A percentile compares a stretch with the other conserved stretches of the same genome.
phyloP scores from a whole-genome alignment of 305 asterid species.

The Caryopteris hybrid region DNA sequence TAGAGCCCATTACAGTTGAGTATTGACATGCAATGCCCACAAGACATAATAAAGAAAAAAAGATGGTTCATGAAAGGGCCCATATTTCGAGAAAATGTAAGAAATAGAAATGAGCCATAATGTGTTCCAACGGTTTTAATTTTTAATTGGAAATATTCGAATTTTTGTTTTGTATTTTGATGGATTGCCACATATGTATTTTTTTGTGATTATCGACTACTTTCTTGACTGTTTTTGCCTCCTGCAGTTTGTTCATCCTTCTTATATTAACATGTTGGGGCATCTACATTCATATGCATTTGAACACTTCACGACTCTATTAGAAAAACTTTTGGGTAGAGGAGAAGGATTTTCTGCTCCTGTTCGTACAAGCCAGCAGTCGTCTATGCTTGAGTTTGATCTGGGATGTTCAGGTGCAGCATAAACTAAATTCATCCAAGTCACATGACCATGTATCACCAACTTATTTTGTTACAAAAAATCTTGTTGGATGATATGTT shows the following conservation, averaged over 20 bases:
- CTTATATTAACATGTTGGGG: conserved; percentile 46
- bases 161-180: too few species aligned
- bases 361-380: conserved; percentile 36
- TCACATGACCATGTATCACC: not conserved
- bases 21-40: not conserved
- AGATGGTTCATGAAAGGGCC: not conserved
- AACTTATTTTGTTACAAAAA: too few species aligned
- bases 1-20: not conserved
- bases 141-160: too few species aligned
- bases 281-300: conserved; percentile 46
- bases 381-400: conserved; percentile 47
- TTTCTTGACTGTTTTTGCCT: not conserved
- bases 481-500: too few species aligned
- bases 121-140: too few species aligned
- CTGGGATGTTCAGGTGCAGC: conserved; percentile 47
- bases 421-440: not conserved
- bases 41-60: too few species aligned
- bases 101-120: not conserved
- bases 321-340: conserved; percentile 32
- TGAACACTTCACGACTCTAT: conserved; percentile 34
- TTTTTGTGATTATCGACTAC: not conserved
- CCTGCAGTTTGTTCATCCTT: conserved; percentile 55
- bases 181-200: too few species aligned
- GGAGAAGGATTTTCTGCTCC: conserved; percentile 62
- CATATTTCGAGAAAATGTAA: not conserved